Conservation (phyloP, 306 rosid genomes). For the Dalbergia cochinchinensis region DNA sequence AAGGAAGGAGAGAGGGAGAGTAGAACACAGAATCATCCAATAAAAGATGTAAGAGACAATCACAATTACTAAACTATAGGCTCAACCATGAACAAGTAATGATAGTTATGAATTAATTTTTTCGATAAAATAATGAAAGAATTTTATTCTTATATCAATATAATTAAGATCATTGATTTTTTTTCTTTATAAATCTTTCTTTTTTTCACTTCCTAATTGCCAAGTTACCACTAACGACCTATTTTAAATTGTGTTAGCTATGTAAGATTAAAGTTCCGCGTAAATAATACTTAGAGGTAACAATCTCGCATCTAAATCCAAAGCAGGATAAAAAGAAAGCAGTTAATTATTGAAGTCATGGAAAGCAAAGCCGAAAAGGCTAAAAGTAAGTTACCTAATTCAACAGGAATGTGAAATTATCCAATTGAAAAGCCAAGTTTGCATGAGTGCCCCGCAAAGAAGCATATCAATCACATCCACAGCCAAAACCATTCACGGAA, state of each 20-base stretch:
- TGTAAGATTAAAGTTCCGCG: background rate
- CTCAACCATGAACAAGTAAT: too few relatives aligned
- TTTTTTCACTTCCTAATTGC: too few relatives aligned
- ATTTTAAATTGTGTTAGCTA: background rate
- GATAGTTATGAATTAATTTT: too few relatives aligned
- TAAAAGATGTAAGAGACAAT: too few relatives aligned
- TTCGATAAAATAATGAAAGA: too few relatives aligned
- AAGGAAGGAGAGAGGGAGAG: too few relatives aligned
- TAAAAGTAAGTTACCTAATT: slow-evolving; percentile 24
- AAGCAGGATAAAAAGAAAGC: slow-evolving; percentile 14
- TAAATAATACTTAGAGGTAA: background rate
- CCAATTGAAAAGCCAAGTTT: slow-evolving; percentile 11
- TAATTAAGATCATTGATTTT: too few relatives aligned
- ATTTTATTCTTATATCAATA: too few relatives aligned
- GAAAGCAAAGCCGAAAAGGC: slow-evolving; percentile 30
- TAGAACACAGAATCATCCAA: too few relatives aligned
- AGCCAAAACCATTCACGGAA: slow-evolving; percentile 44
- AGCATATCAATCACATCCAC: background rate
- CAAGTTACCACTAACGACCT: too few relatives aligned
- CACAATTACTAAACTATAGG: too few relatives aligned
- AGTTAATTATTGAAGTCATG: slow-evolving; percentile 39
- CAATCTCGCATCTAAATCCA: background rate
- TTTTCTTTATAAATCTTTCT: too few relatives aligned
- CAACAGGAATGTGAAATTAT: slow-evolving; percentile 32
- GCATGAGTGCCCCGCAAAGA: slow-evolving; percentile 38